Conservation (phyloP, 345 rosid genomes). For the Citrus sp. region DNA sequence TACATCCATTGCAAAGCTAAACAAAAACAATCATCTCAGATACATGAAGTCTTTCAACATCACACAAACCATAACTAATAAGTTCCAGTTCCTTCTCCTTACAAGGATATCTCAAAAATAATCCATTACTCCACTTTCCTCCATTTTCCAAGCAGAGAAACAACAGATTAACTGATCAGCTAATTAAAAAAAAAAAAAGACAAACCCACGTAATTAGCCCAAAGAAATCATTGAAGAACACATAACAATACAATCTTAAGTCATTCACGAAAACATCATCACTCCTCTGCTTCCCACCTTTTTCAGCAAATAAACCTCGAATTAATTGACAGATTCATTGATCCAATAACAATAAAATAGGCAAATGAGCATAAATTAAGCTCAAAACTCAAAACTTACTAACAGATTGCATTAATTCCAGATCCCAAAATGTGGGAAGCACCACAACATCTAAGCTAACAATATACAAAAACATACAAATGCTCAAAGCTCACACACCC, state of each 20-base stretch:
- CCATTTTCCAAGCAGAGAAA: not conserved
- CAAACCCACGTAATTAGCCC: not conserved
- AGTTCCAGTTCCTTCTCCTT: not conserved
- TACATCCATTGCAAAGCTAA: not conserved
- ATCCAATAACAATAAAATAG: not conserved
- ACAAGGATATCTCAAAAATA: not conserved
- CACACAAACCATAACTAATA: not conserved
- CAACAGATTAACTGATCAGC: not conserved
- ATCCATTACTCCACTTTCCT: not conserved
- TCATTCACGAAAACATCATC: not conserved
- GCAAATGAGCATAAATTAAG: not conserved
- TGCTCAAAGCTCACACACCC: not conserved
- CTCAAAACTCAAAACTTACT: not conserved
- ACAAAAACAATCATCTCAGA: not conserved
- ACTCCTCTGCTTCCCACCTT: not conserved
- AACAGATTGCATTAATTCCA: not conserved
- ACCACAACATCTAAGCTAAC: not conserved
- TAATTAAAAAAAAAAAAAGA: not conserved
- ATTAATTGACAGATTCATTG: not conserved
- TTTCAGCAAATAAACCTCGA: not conserved
- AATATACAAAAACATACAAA: not conserved
- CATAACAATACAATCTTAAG: not conserved
- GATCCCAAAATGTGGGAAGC: not conserved
- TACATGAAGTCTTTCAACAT: not conserved
- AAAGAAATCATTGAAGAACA: not conserved